Evolutionary conservation across 2,329 filamentous ascomycete genomes (phyloP), one percentile per base, ranked within the genome.

Genomic region (Aspergillus jensenii): DNA sequence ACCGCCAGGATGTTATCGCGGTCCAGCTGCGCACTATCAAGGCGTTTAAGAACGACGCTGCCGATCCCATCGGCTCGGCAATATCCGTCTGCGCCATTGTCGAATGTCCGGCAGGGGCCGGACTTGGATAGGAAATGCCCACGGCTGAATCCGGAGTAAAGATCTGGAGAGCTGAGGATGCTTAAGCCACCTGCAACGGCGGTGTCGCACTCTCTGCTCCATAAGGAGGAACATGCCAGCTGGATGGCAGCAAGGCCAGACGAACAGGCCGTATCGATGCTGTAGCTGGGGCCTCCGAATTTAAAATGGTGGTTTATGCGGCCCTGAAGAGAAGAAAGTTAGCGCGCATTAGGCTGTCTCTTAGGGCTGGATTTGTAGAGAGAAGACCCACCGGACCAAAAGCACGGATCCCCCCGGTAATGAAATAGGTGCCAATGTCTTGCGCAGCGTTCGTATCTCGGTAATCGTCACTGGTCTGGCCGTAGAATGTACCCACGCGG

Each of bases 151-250:
- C 88, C 89, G 5, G 87, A 81, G 76, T 90, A 91, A 78, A 88
- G 89, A 71, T 92, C 89, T 0, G 90, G 88, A 73, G 90, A 90
- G 47, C 89, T 91, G 73, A 92, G 81, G 3, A 71, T 37, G 52
- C 89, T 91, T 11, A 90, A 76, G 58, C 91, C 91, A 54, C 91
- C 90, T 2, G 90, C 88, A 35, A 92, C 84, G 1, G 89, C 90
- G 6, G 88, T 93, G 68, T 95, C 90, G 61, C 87, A 90, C 63
- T 95, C 90, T 50, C 86, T 84, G 3, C 83, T 82, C 83, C 86
- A 88, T 8, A 93, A 78, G 0, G 90, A 84, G 4, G 86, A 87
- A 73, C 90, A 93, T 3, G 85, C 84, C 2, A 89, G 74, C 62
- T 91, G 85, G 40, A 92, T 86, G 0, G 88, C 87, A 3, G 87